A percentile compares a stretch with the other conserved stretches of the same genome.
These are phyloP conservation scores for Plicaturopsis crispa DNA, from an alignment of 768 basidiomycete genomes.

Conservation along the genomic window DNA sequence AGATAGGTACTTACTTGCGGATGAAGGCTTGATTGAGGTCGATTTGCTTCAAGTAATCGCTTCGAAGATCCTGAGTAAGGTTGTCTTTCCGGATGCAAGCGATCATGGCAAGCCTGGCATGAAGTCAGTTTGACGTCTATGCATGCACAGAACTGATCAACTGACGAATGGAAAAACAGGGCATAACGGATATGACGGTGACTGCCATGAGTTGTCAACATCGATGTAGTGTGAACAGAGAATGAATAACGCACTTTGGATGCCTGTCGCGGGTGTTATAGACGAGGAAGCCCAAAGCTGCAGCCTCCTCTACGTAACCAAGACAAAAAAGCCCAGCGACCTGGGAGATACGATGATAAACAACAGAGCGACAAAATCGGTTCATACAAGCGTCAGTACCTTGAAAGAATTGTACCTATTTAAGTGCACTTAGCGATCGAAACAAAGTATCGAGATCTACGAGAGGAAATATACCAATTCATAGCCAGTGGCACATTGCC, in stretches of 20 bases:
- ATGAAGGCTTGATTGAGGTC: constrained; percentile 54
- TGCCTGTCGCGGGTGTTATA: constrained; percentile 51
- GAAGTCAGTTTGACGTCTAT: too few relatives aligned
- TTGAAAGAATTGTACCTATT: constrained; percentile 61
- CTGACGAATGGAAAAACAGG: constrained; percentile 70
- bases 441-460: not conserved
- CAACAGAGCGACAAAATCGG: too few relatives aligned
- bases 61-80: constrained; percentile 24
- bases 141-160: too few relatives aligned
- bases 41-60: constrained; percentile 47
- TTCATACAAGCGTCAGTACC: constrained; percentile 23
- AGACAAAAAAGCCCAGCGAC: constrained; percentile 58
- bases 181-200: constrained; percentile 64
- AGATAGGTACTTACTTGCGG: constrained; percentile 33
- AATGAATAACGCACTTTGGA: constrained; percentile 43
- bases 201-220: constrained; percentile 21
- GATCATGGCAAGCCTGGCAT: constrained; percentile 57
- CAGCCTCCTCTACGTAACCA: constrained; percentile 53
- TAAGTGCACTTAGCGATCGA: constrained; percentile 1
- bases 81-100: constrained; percentile 44
- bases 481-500: constrained; percentile 45
- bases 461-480: constrained; percentile 42
- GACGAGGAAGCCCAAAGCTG: constrained; percentile 52
- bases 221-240: not conserved
- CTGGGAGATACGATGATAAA: too few relatives aligned